A percentile compares a stretch with the other conserved stretches of the same genome.
Conservation (phyloP, 208 protist species). For the Trypanosoma avium region DNA sequence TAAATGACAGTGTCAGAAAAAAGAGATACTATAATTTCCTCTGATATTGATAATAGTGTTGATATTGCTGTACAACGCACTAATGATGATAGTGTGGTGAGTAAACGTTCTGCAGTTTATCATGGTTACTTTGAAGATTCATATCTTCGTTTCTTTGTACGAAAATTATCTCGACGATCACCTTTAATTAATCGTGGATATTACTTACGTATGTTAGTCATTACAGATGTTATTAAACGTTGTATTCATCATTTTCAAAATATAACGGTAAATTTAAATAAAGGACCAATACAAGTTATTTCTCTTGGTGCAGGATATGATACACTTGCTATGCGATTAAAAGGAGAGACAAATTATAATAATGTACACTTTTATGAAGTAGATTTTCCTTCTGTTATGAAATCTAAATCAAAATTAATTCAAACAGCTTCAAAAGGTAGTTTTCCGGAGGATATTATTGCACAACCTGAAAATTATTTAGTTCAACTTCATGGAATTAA, state of each 20-base stretch:
- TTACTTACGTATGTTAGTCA: slow-evolving; percentile 83
- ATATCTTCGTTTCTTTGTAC: slow-evolving; percentile 83
- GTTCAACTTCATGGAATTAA: slow-evolving; percentile 28
- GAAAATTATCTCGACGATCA: slow-evolving; percentile 72
- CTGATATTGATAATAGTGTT: slow-evolving; percentile 32
- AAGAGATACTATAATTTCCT: slow-evolving; percentile 22
- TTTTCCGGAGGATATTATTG: slow-evolving; percentile 47
- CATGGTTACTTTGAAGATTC: slow-evolving; percentile 71
- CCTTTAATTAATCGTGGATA: slow-evolving; percentile 91
- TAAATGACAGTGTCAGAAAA: slow-evolving; percentile 43
- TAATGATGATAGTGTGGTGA: slow-evolving; percentile 91
- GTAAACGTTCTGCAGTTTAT: slow-evolving; percentile 85
- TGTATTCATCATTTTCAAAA: slow-evolving; percentile 35
- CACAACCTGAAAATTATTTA: slow-evolving; percentile 10
- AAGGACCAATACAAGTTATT: slow-evolving; percentile 63
- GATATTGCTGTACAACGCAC: slow-evolving; percentile 88
- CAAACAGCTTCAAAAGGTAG: slow-evolving; percentile 41
- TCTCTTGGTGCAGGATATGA: slow-evolving; percentile 90
- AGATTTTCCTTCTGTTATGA: slow-evolving; percentile 83
- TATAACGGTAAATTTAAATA: not conserved
- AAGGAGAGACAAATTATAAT: slow-evolving; percentile 1
- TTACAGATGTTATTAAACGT: slow-evolving; percentile 63
- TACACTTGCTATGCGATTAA: slow-evolving; percentile 71
- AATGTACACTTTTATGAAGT: slow-evolving; percentile 75
- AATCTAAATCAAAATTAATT: slow-evolving; percentile 71